Evolutionary conservation across 768 basidiomycete genomes (phyloP).

Genomic region (Crassisporium funariophilum): DNA sequence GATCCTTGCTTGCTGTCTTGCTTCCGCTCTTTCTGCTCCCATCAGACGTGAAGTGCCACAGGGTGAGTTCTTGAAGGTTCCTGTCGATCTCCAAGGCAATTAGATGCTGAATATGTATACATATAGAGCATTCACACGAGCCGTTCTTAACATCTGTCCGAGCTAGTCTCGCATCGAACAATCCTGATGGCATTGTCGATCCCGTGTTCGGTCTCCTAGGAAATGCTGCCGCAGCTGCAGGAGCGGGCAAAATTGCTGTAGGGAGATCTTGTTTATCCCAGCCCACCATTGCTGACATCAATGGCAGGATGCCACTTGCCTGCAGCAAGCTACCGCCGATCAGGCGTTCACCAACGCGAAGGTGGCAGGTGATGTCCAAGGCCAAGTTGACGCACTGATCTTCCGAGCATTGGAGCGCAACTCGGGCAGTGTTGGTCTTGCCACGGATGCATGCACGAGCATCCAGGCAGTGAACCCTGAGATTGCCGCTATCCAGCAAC

Average conservation of each 20-base stretch:
- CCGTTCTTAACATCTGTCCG: constrained; percentile 54
- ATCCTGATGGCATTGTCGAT: constrained; percentile 60
- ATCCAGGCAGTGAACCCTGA: constrained; percentile 63
- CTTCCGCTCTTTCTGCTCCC: constrained; percentile 38
- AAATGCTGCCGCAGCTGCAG: constrained; percentile 59
- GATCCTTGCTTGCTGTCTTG: constrained; percentile 36
- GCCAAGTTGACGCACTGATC: constrained; percentile 59
- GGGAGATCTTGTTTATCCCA: too few species aligned
- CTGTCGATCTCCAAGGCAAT: not conserved
- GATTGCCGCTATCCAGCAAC: constrained; percentile 64
- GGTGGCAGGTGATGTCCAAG: constrained; percentile 55
- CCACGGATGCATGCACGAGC: constrained; percentile 50
- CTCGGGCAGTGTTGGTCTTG: constrained; percentile 53
- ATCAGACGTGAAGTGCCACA: constrained; percentile 64
- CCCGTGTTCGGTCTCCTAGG: constrained; percentile 66
- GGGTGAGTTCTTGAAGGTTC: constrained; percentile 38
- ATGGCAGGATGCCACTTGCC: constrained; percentile 55
- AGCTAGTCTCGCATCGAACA: constrained; percentile 50
- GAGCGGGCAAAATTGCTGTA: constrained; percentile 57
- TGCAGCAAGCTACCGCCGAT: constrained; percentile 67
- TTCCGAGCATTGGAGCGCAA: constrained; percentile 71
- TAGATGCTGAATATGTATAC: constrained; percentile 9
- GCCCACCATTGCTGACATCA: not conserved
- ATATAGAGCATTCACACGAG: constrained; percentile 66
- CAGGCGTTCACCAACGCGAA: constrained; percentile 77